Evolutionary conservation across 2,329 filamentous ascomycete species (phyloP), one percentile per base, ranked within the genome.

Genomic region (Chaetomium sp.): DNA sequence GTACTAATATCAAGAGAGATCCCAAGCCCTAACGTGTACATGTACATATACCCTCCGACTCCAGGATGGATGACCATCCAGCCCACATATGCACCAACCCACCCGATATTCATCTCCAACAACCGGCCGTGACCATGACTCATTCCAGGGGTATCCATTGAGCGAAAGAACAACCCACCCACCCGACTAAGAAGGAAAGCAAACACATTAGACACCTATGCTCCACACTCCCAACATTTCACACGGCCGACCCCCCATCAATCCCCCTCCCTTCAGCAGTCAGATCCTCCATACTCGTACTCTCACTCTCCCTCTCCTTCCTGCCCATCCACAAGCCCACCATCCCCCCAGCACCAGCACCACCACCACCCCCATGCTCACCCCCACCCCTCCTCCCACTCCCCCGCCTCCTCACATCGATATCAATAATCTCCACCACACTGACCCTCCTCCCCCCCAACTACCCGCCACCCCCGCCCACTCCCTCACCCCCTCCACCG

Each of bases 251-350:
- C 0, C 55, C 54, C 50, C 78, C 38, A 77, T 75, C 4, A 74
- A 72, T 29, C 76, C 73, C 31, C 76, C 73, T 76, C 57, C 67
- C 62, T 13, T 75, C 71, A 13, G 67, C 75, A 6, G 82, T 79
- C 31, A 85, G 72, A 66, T 83, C 82, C 38, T 80, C 82, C 74
- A 82, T 81, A 70, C 82, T 84, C 63, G 84, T 82, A 53, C 76
- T 82, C 65, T 83, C 82, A 29, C 54, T 62, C 60, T 79, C 77
- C 69, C 78, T 77, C 29, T 72, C 60, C 64, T 67, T 64, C 62
- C 72, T 61, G 59, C 67, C 65, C 64, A 68, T 51, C 71, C 72
- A 61, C 60, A 70, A 56, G 56, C 69, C 62, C 4, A 67, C 68
- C 9, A 19, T n/a, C 5, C 9, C 29, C 21, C 42, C 57, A 38